Evolutionary conservation across 164 flowering plant genomes (phyloP), one percentile per base, ranked within the genome.

Genomic region (Paratinospora sagittata): DNA sequence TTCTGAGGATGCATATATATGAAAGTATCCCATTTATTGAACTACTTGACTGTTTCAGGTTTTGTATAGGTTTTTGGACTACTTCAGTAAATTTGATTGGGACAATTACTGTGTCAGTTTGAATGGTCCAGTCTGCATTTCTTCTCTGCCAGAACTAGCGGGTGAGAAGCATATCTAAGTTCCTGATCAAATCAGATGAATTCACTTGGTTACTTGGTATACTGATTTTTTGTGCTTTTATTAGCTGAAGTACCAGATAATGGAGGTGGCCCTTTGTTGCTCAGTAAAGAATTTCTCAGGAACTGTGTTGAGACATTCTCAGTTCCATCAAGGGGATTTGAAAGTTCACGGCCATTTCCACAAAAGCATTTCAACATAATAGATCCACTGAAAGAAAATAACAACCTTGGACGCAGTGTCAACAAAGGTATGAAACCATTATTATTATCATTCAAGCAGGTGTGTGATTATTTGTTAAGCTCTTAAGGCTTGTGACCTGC

Each of bases 391-490:
- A 93, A 80, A 75, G 91, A 83, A 43, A 87, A 86, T 67, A 93
- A 91, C 80, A 91, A 93, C 77, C 90, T 91, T 49, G 97, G 97
- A 14, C 94, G 97, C 57, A 91, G 98, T 84, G 91, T 93, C n/a
- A 84, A 79, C 78, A 85, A 75, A 85, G 96, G 97, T 92, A 75
- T 73, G 77, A 13, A 27, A n/a, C 26, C 24, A 55, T n/a, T 55
- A 55, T n/a, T 55, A 55, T 55, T 55, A 21, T 55, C 61, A 19
- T 21, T 55, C 24, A 55, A 55, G 30, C 58, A 33, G 27, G 93
- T 84, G 83, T 89, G 87, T 62, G 0, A 30, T 43, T n/a, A 23
- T 69, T 47, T n/a, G n/a, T 55, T 69, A 30, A 39, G 55, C 58
- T 62, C 26, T 70, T 37, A 34, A 33, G 16, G 62, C 62, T 63